Base-by-base conservation (phyloP, 208 protist species). In the Leishmania guyanensis region DNA sequence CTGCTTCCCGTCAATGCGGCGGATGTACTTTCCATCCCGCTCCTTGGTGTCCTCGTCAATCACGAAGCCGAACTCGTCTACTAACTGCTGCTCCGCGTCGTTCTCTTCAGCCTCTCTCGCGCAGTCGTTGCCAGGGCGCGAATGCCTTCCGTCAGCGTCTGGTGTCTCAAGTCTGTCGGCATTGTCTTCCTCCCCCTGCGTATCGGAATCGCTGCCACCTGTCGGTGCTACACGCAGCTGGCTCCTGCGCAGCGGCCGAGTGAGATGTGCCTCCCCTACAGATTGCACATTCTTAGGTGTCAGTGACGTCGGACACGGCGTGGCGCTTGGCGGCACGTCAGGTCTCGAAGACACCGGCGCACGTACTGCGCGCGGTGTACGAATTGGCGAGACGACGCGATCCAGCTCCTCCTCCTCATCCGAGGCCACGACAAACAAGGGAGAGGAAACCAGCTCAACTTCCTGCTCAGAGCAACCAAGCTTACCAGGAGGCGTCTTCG, bases 51-150 rank as follows among this genome's bases (percentile, higher is more conserved):
- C 87, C 73, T 94, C 90, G 87, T 96, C 90, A 39, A 98, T 84
- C 2, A 96, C 84, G 69, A 98, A 98, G 56, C 95, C 95, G 79
- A 98, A 98, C 89, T 98, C 93, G 84, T 98, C 93, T 1, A 98
- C 88, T 69, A 98, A 94, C 77, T 84, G 80, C 75, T 89, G 86
- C 77, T 96, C 92, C 22, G 94, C 89, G 29, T 87, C 90, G 68
- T 88, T 78, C 54, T 90, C 87, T 48, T 89, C 84, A 20, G 56
- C 65, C 5, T 86, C 83, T 8, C 77, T 39, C 26, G 68, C 84
- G 46, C 71, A 82, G 72, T 81, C 80, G 77, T 77, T 70, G 54
- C 62, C 60, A 10, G 56, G 39, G 33, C 26, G 36, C 26, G 46
- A 33, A 54, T 82, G 72, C 58, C 64, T 20, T 51, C 62, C 14